Base-by-base conservation (phyloP, 1,284 basidiomycete genomes). In the Sanghuangporus sanghuang region DNA sequence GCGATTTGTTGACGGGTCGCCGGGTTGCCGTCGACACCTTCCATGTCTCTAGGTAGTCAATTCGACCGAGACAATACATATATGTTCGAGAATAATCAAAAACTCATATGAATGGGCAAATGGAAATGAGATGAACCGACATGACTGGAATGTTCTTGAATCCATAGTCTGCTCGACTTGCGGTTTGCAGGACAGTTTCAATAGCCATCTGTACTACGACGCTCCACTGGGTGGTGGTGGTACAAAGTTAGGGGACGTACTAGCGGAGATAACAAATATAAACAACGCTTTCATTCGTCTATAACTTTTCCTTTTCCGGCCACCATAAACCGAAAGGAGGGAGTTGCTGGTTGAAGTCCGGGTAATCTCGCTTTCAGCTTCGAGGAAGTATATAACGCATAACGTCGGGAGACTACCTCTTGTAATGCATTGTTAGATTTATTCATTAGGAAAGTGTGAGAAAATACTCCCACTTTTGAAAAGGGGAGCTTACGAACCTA, bases 1-100 rank as follows among this genome's bases (percentile, higher is more conserved):
- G 85, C 89, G 1, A 93, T 73, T 1, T 72, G 77, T 58, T 74
- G 72, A 52, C 83, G 78, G 18, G 74, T 71, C 3, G 65, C 68
- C 0, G 74, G 68, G 66, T 84, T 79, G 1, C 74, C 59, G 44
- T 73, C 68, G 18, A 85, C 74, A 65, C 82, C 71, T 49, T 77
- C 71, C 35, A 90, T 71, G 72, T 90, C 85, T 61, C 87, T 90
- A 21, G 27, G 4, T 32, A 32, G 3, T 32, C 27, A 32, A 3
- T 32, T 32, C 27, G 5, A 44, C 8, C n/a, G n/a, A 44, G 27
- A 32, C 27, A 32, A 32, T 32, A 32, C 27, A 32, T 2, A 32
- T 32, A 32, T 32, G 27, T 32, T 32, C 4, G 27, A 32, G 27
- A 32, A 5, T 32, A 32, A 32, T 32, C 27, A 32, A 5, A 32